Evolutionary conservation across 2,329 filamentous ascomycete genomes (phyloP).

Genomic region (Colletotrichum sp.): DNA sequence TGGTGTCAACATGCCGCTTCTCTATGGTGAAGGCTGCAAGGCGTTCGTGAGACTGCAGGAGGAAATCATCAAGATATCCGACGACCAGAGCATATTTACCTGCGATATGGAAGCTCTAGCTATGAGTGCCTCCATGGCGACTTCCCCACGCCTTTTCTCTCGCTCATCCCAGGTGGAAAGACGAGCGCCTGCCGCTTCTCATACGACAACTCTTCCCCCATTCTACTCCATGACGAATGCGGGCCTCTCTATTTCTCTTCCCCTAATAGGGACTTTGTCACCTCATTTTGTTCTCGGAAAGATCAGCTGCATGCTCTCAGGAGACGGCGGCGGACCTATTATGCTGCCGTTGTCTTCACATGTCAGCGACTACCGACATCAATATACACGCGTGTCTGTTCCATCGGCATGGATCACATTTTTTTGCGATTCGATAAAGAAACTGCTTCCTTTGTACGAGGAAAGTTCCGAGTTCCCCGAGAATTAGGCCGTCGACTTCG

Average conservation of each 20-base stretch:
- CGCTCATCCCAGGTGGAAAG: not conserved
- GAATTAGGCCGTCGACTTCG: not conserved
- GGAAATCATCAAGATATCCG: conserved; percentile 35
- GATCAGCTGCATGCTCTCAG: not conserved
- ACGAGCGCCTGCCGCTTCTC: not conserved
- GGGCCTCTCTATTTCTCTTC: not conserved
- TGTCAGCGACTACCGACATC: not conserved
- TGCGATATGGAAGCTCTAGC: not conserved
- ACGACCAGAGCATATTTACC: conserved; percentile 40
- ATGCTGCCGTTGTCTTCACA: not conserved
- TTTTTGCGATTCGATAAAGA: not conserved
- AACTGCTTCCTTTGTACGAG: not conserved
- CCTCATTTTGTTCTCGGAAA: not conserved
- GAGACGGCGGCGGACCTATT: not conserved
- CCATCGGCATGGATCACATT: not conserved
- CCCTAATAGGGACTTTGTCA: not conserved
- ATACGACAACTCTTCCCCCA: not conserved
- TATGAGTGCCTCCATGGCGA: not conserved
- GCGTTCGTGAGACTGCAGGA: conserved; percentile 39
- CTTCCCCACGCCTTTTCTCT: not conserved
- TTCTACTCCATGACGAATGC: not conserved
- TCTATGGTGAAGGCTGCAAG: conserved; percentile 38
- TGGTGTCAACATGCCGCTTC: conserved; percentile 37
- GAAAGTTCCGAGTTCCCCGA: not conserved
- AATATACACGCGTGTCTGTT: not conserved